A percentile compares a stretch with the other conserved stretches of the same genome.
Conservation (phyloP, 768 basidiomycete species). For the Mycena venus region DNA sequence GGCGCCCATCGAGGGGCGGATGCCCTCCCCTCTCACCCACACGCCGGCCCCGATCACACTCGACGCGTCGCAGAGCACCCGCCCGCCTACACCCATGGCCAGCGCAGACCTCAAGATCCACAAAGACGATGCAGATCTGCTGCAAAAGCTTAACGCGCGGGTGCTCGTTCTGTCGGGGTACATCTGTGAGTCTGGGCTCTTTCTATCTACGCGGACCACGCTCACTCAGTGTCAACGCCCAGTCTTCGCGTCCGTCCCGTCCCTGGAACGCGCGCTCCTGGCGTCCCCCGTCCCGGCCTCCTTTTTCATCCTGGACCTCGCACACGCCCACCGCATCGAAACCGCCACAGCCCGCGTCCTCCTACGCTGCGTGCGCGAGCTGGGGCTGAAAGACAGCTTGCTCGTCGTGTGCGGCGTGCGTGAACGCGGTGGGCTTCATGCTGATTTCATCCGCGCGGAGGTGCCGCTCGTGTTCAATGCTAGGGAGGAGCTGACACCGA, state of each 20-base stretch:
- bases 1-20: neutral
- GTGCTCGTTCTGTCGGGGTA: slow-evolving; percentile 22
- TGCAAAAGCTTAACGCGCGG: slow-evolving; percentile 22
- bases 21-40: slow-evolving; percentile 6
- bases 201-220: no score
- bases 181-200: neutral
- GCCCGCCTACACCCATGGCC: no score
- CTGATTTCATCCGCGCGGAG: neutral
- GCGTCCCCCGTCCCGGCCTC: neutral
- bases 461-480: neutral
- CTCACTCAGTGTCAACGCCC: no score
- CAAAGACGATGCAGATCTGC: neutral
- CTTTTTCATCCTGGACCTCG: slow-evolving; percentile 17
- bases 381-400: neutral
- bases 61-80: neutral
- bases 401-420: slow-evolving; percentile 9
- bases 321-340: slow-evolving; percentile 25
- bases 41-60: slow-evolving; percentile 11
- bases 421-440: neutral
- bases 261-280: slow-evolving; percentile 14
- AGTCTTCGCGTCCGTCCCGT: slow-evolving; percentile 29
- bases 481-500: neutral
- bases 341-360: slow-evolving; percentile 15
- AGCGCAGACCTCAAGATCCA: neutral
- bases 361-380: slow-evolving; percentile 13